These are phyloP conservation scores for Ustilago tritici DNA, from an alignment of 1,284 basidiomycete genomes.

Conservation along the genomic window DNA sequence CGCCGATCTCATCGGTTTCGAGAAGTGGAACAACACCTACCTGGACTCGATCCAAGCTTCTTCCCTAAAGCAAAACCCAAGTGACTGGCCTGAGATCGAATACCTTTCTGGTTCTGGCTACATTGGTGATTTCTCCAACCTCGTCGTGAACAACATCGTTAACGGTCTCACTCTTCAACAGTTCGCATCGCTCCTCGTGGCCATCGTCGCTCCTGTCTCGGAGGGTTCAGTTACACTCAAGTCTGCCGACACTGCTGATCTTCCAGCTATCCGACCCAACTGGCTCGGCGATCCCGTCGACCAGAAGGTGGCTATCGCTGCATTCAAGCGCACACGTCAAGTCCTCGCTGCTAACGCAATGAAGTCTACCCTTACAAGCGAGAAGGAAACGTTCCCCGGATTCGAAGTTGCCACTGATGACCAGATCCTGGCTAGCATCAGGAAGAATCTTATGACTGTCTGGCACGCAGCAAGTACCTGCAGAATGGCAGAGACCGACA, in stretches of 20 bases:
- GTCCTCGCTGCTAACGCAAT: constrained; percentile 68
- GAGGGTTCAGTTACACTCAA: constrained; percentile 70
- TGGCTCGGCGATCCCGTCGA: constrained; percentile 60
- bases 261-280: constrained; percentile 71
- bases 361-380: constrained; percentile 67
- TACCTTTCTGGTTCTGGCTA: constrained; percentile 55
- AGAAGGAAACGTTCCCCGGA: constrained; percentile 69
- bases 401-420: constrained; percentile 69
- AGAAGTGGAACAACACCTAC: constrained; percentile 46
- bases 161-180: constrained; percentile 40
- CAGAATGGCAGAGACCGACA: constrained; percentile 67
- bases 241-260: constrained; percentile 69
- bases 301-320: constrained; percentile 66
- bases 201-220: constrained; percentile 60
- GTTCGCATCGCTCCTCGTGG: constrained; percentile 49
- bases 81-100: constrained; percentile 57
- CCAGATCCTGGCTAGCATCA: constrained; percentile 70
- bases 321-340: constrained; percentile 44
- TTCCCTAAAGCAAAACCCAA: constrained; percentile 34
- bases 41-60: constrained; percentile 41
- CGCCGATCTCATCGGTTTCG: constrained; percentile 57
- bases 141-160: constrained; percentile 37
- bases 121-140: constrained; percentile 55
- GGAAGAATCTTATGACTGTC: constrained; percentile 70
- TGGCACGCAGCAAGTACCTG: constrained; percentile 70